A percentile compares a stretch with the other conserved stretches of the same genome.
phyloP scores from a whole-genome alignment of 208 protist genomes.

The Trypanosoma cruzi region DNA sequence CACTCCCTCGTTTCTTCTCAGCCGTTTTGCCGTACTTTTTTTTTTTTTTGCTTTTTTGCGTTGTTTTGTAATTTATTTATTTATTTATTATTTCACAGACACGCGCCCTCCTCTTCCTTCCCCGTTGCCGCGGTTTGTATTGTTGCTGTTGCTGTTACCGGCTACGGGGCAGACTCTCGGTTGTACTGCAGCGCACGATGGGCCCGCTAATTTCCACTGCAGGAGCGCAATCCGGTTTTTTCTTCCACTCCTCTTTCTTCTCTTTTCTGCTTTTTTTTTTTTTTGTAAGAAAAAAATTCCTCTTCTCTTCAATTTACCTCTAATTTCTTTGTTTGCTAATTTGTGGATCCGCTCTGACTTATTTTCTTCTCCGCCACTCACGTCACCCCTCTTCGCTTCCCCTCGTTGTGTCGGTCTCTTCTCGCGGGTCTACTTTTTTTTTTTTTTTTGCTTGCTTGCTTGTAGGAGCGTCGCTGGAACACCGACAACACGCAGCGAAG shows the following conservation, averaged over 20 bases:
- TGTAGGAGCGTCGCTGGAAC: not conserved
- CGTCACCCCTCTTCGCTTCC: not conserved
- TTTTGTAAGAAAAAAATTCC: not conserved
- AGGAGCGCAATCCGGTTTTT: not conserved
- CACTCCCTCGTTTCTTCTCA: conserved; percentile 16
- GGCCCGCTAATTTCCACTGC: not conserved
- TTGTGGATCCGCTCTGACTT: conserved; percentile 10
- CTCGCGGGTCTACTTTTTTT: not conserved
- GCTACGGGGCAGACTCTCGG: not conserved
- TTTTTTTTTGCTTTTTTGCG: conserved; percentile 4
- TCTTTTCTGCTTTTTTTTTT: conserved; percentile 15
- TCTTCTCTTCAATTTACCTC: not conserved
- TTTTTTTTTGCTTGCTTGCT: not conserved
- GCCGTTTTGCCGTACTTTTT: conserved; percentile 20
- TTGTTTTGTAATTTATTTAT: not conserved
- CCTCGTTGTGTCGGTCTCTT: too few species aligned
- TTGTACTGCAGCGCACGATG: not conserved
- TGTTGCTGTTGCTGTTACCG: not conserved
- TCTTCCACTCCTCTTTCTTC: not conserved
- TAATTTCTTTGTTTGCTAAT: conserved; percentile 14
- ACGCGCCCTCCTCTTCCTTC: not conserved
- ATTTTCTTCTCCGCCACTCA: not conserved
- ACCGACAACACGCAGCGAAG: conserved; percentile 2
- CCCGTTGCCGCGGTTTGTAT: not conserved
- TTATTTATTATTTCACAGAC: too few species aligned